Evolutionary conservation across 768 basidiomycete species (phyloP), one percentile per base, ranked within the genome.

Genomic region (Lyophyllum semitale): DNA sequence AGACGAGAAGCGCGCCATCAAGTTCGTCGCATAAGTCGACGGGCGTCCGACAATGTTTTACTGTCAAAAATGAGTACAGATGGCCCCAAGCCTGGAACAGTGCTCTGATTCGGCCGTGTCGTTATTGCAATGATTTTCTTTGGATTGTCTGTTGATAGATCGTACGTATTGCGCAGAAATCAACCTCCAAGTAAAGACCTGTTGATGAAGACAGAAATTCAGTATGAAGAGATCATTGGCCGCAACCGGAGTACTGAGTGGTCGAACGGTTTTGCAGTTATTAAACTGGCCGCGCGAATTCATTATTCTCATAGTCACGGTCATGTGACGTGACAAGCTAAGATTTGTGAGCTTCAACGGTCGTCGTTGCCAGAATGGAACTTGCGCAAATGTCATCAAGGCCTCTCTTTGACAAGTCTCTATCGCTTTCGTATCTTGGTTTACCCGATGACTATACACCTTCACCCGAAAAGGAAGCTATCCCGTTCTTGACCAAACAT

Each of bases 401-500:
- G 41, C 45, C 59, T 48, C 42, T 59, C 27, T 76, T 77, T 63
- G 65, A 77, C 60, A 70, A 71, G 56, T 66, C 54, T 32, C 59
- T 68, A 5, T 65, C 73, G 8, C 66, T 80, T 15, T 62, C 64
- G 6, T 84, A 82, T 65, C 75, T 94, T 11, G 84, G 80, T 8
- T 77, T 93, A 23, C 77, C 85, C 18, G 57, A 63, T 0, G 77
- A 82, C 60, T 85, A 88, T 63, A 64, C 69, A 26, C 91, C 89
- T 0, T 82, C 80, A 18, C 92, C 91, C 12, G 66, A 71, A 25
- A 60, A 65, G 4, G 75, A 79, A 9, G 84, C 92, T 0, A 71
- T 90, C 49, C 71, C 77, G 2, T 94, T 94, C 68, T 78, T 94
- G 52, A 66, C 63, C 8, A 75, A 70, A 56, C 80, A 91, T 70